These are phyloP conservation scores for Fulvia fulva DNA, from an alignment of 2,329 filamentous ascomycete genomes.

Conservation along the genomic window DNA sequence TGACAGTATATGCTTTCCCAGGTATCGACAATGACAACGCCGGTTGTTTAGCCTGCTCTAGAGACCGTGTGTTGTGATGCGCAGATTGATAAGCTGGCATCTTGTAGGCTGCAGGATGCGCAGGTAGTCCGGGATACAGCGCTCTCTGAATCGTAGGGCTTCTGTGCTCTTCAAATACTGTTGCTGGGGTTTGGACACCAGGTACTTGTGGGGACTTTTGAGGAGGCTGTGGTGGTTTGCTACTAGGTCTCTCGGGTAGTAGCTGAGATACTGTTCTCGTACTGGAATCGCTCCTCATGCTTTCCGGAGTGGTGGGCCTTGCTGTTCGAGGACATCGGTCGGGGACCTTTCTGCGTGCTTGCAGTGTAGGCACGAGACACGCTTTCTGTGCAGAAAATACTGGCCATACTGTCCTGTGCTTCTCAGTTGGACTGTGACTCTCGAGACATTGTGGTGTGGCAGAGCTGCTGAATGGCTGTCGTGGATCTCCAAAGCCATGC, in stretches of 20 bases:
- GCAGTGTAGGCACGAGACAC: too few relatives aligned
- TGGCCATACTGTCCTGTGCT: slow-evolving; percentile 21
- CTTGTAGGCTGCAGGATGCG: slow-evolving; percentile 14
- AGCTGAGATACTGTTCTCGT: slow-evolving; percentile 30
- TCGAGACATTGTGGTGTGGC: slow-evolving; percentile 3
- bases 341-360: not conserved
- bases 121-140: slow-evolving; percentile 14
- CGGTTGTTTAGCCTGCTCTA: slow-evolving; percentile 16
- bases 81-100: slow-evolving; percentile 10
- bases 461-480: too few relatives aligned
- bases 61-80: slow-evolving; percentile 15
- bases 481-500: slow-evolving; percentile 13
- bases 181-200: slow-evolving; percentile 25
- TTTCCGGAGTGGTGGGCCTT: slow-evolving; percentile 17
- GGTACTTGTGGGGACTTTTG: slow-evolving; percentile 17
- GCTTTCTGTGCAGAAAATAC: not conserved
- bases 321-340: not conserved
- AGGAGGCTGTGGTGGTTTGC: slow-evolving; percentile 14
- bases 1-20: slow-evolving; percentile 5
- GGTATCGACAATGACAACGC: slow-evolving; percentile 26
- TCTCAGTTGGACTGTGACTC: slow-evolving; percentile 16
- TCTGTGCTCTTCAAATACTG: slow-evolving; percentile 34
- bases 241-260: slow-evolving; percentile 31
- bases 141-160: slow-evolving; percentile 12
- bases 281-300: slow-evolving; percentile 23